Evolutionary conservation across 257 asterid genomes (phyloP).

Genomic region (Rhazya stricta): DNA sequence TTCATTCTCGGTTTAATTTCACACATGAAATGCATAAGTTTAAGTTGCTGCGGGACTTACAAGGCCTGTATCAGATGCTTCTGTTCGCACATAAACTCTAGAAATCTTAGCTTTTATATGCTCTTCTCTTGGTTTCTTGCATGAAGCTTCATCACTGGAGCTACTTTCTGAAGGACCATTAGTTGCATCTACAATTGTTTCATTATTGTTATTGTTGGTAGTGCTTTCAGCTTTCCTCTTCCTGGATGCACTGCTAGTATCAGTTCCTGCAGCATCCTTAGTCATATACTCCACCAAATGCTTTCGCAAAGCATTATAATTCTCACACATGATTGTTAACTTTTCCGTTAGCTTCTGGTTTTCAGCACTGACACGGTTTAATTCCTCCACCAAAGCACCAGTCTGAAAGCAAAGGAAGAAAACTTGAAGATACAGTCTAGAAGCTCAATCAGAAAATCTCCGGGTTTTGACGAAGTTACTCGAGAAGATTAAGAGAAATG

Average conservation of each 20-base stretch:
- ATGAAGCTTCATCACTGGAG: conserved; percentile 75
- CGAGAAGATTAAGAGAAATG: not conserved
- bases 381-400: conserved; percentile 63
- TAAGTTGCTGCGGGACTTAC: conserved; percentile 35
- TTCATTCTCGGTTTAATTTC: not conserved
- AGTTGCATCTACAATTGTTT: conserved; percentile 14
- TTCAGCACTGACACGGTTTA: conserved; percentile 68
- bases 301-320: conserved; percentile 49
- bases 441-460: conserved; percentile 1
- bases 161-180: conserved; percentile 58
- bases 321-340: conserved; percentile 71
- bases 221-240: conserved; percentile 55
- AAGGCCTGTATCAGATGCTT: conserved; percentile 82
- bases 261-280: conserved; percentile 25
- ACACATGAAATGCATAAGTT: not conserved
- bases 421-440: not conserved
- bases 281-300: conserved; percentile 47
- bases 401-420: conserved; percentile 26
- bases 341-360: conserved; percentile 72
- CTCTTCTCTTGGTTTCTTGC: conserved; percentile 64
- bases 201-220: conserved; percentile 13
- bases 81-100: conserved; percentile 46
- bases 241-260: conserved; percentile 27
- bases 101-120: conserved; percentile 61
- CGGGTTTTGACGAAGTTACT: not conserved